Evolutionary conservation across 768 basidiomycete genomes (phyloP).

Genomic region (Rhodotorula toruloides): DNA sequence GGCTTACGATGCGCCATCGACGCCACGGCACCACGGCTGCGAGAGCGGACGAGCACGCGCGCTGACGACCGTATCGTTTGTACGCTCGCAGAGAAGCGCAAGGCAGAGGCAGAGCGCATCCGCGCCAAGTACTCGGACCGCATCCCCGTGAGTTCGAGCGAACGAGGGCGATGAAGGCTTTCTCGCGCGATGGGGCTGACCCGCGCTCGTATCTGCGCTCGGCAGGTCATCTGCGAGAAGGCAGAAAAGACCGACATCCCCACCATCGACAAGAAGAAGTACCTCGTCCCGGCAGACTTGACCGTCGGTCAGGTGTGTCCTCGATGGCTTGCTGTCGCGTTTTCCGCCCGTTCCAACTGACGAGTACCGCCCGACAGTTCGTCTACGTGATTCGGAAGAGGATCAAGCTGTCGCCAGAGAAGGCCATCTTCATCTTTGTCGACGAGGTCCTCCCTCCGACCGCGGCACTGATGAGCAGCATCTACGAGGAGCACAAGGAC

Average conservation of each 20-base stretch:
- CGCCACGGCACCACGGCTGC: neutral
- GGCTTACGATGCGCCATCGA: neutral
- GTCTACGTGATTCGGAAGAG: constrained; percentile 99
- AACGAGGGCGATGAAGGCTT: too few species aligned
- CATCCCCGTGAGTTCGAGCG: constrained; percentile 90
- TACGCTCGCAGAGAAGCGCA: constrained; percentile 77
- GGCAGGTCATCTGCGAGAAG: constrained; percentile 99
- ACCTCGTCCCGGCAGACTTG: constrained; percentile 80
- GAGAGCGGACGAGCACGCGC: neutral
- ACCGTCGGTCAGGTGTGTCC: constrained; percentile 38
- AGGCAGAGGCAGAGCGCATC: constrained; percentile 97
- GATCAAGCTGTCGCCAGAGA: constrained; percentile 99
- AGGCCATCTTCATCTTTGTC: constrained; percentile 99
- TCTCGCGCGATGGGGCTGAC: too few species aligned
- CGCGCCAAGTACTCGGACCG: constrained; percentile 98
- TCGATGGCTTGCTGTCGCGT: neutral
- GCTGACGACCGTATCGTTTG: neutral
- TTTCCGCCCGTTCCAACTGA: neutral
- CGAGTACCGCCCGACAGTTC: constrained; percentile 60
- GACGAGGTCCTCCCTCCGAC: constrained; percentile 98
- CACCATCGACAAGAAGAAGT: constrained; percentile 99
- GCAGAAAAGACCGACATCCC: constrained; percentile 97
- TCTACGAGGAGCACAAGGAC: constrained; percentile 99
- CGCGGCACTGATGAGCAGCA: constrained; percentile 94
- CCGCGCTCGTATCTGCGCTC: neutral